These are phyloP conservation scores for Leccinellum albellum DNA, from an alignment of 768 basidiomycete species.

Conservation along the genomic window DNA sequence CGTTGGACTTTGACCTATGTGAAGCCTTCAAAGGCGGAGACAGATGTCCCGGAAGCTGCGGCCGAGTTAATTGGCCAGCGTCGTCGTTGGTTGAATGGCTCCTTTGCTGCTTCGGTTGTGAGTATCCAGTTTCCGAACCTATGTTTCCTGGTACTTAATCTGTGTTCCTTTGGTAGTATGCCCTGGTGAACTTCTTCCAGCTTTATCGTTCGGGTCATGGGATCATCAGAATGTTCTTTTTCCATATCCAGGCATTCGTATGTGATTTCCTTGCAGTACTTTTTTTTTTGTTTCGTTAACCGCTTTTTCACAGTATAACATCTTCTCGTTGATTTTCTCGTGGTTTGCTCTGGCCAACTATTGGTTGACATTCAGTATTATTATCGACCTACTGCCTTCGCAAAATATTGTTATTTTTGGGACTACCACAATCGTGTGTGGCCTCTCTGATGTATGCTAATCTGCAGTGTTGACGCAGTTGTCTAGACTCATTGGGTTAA, in stretches of 20 bases:
- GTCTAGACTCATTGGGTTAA: slow-evolving; percentile 84
- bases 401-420: slow-evolving; percentile 62
- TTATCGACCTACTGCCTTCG: slow-evolving; percentile 79
- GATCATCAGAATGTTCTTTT: slow-evolving; percentile 91
- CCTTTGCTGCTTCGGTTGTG: slow-evolving; percentile 88
- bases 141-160: background rate
- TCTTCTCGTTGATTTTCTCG: slow-evolving; percentile 80
- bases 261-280: slow-evolving; percentile 27
- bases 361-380: slow-evolving; percentile 95
- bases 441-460: slow-evolving; percentile 4
- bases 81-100: slow-evolving; percentile 95
- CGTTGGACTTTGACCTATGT: slow-evolving; percentile 89
- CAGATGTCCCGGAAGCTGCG: slow-evolving; percentile 92
- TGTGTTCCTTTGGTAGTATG: slow-evolving; percentile 53
- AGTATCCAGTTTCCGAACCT: slow-evolving; percentile 27
- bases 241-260: slow-evolving; percentile 89
- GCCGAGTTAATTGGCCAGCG: slow-evolving; percentile 92
- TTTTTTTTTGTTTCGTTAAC: background rate
- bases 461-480: background rate
- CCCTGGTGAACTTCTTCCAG: slow-evolving; percentile 88
- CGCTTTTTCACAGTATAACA: slow-evolving; percentile 59
- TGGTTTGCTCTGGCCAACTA: slow-evolving; percentile 93
- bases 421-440: slow-evolving; percentile 58
- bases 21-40: slow-evolving; percentile 94
- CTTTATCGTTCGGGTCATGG: slow-evolving; percentile 86